Base-by-base conservation (phyloP, 768 basidiomycete species). In the Pulveroboletus ravenelii region DNA sequence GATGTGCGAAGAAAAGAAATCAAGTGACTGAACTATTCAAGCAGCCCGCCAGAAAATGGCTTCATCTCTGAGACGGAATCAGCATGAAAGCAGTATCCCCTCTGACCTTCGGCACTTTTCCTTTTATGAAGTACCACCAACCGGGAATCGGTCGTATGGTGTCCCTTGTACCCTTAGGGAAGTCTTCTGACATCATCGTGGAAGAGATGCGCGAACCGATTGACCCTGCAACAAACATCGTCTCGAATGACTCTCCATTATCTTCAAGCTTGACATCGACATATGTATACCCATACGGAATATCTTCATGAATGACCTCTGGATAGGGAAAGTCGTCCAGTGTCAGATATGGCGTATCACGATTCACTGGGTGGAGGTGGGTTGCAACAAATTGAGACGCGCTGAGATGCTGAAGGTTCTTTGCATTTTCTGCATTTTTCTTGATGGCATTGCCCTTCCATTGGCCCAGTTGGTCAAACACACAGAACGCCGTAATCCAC, bases 181-280 rank as follows among this genome's bases (percentile, higher is more conserved):
- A 27, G 3, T 2, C 7, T 3, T 36, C 3, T 15, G 34, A 31
- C 49, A 18, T 15, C 23, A 9, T 8, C 9, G 38, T 27, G 12
- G 46, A 27, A 14, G 17, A 45, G 2, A 50, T 23, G 7, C 29
- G 13, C 7, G 25, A 48, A 6, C 45, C 45, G 15, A 48, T 18
- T 10, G 6, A 34, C 3, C 45, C 45, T 1, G 45, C 45, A 2
- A 51, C 14, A n/a, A 51, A 51, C 37, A 38, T 47, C 2, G 36
- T 38, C 7, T 47, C 45, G 14, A 48, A 15, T 10, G 1, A 0
- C 9, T 13, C 3, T 25, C 45, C 38, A 2, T 47, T 51, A 38
- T 48, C 50, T 10, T 40, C 10, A 4, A 51, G 50, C 30, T 50
- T 32, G 36, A 48, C 30, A 2, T 50, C 30, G 12, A 48, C 37